A percentile compares a stretch with the other conserved stretches of the same genome.
Conservation (phyloP, 2,329 filamentous ascomycete species). For the Colletotrichum costaricense region DNA sequence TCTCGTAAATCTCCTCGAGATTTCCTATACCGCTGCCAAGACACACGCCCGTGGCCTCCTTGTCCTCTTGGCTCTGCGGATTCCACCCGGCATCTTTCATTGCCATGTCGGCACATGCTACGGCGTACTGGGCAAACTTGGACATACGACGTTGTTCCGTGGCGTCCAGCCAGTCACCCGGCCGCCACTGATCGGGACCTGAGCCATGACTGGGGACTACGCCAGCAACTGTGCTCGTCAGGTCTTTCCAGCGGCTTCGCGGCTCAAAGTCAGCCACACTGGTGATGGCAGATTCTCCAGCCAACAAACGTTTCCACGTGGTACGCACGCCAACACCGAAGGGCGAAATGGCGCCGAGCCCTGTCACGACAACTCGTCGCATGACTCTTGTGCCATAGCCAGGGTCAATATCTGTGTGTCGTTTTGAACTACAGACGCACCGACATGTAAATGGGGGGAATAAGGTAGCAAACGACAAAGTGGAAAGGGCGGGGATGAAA, state of each 20-base stretch:
- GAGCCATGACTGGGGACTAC: conserved; percentile 71
- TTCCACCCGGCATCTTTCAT: conserved; percentile 85
- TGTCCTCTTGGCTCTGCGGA: conserved; percentile 68
- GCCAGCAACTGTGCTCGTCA: conserved; percentile 89
- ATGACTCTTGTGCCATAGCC: conserved; percentile 59
- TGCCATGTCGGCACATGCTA: conserved; percentile 88
- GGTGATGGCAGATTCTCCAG: conserved; percentile 82
- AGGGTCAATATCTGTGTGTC: conserved; percentile 23
- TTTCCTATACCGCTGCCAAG: conserved; percentile 96
- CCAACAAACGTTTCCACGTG: conserved; percentile 85
- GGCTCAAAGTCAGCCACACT: conserved; percentile 74
- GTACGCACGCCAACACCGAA: conserved; percentile 81
- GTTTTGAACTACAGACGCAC: conserved; percentile 10
- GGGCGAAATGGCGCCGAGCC: conserved; percentile 84
- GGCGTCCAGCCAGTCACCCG: conserved; percentile 64
- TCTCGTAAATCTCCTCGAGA: conserved; percentile 89
- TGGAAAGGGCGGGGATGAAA: conserved; percentile 1
- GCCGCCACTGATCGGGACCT: conserved; percentile 58
- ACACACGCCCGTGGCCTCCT: conserved; percentile 87
- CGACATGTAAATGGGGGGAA: conserved; percentile 6
- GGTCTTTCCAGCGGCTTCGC: conserved; percentile 69
- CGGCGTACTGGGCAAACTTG: conserved; percentile 90
- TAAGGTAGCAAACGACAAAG: neutral
- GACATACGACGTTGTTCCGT: conserved; percentile 82
- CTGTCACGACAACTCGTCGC: conserved; percentile 85